Evolutionary conservation across 257 asterid genomes (phyloP), one percentile per base, ranked within the genome.

Genomic region (Scutellaria barbata): DNA sequence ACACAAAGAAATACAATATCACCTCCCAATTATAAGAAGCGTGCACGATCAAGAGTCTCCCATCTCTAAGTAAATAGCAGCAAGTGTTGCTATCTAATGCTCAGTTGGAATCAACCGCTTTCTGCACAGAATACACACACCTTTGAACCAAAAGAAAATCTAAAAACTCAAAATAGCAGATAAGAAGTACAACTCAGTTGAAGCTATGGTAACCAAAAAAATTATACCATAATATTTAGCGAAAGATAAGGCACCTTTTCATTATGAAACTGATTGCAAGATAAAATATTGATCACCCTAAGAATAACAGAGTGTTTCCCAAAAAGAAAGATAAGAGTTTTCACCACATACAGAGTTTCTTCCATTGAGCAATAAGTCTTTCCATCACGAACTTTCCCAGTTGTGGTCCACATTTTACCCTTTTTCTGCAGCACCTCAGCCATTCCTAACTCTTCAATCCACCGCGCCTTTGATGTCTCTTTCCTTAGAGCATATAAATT

Each of bases 341-440:
- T 46, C 35, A 74, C 68, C 63, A 75, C 98, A 18, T 81, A 90
- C 97, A 85, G 42, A 71, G 82, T 82, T 87, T 93, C 97, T 82
- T 90, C 94, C 7, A 89, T 60, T 10, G 80, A 81, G 84, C 84
- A 89, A 52, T 85, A 86, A 3, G 87, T 77, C 77, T 90, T 89
- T 63, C 91, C 95, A 69, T 77, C 68, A 64, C 90, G 90, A 81
- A 73, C 73, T 22, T 87, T 85, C 63, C 98, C 97, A 45, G 95
- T 90, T 33, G 96, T 85, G 37, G 79, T 86, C 97, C 97, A 93
- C 81, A 87, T 63, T 76, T 78, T 80, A 17, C 98, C 97, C 83
- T 77, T 89, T 61, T 70, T 86, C 80, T 85, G 89, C 66, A 88
- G 72, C 72, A 93, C 79, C 76, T 86, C 91, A 45, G 92, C 96